Percentiles rank a stretch among this genome's conserved stretches.
Evolutionary conservation across 75 land plant species (phyloP).

Genomic region (Pseudotsuga menziesii): DNA sequence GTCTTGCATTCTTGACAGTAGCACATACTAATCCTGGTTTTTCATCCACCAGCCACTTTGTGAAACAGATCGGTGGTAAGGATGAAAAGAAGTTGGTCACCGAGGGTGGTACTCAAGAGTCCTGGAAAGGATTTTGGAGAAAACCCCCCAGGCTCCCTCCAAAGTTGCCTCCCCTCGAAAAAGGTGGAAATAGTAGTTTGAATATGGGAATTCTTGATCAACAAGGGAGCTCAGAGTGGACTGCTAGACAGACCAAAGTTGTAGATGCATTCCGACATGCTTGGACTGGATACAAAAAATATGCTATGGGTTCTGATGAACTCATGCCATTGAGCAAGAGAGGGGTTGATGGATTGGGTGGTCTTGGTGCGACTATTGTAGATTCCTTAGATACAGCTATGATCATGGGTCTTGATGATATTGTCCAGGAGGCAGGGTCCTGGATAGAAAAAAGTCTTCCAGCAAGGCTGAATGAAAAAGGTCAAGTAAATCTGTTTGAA

Average conservation of each 20-base stretch:
- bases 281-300: conserved; percentile 88
- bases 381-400: conserved; percentile 97
- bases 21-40: conserved; percentile 25
- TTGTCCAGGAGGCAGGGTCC: conserved; percentile 73
- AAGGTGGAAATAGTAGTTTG: conserved; percentile 11
- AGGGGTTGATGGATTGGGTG: conserved; percentile 88
- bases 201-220: conserved; percentile 7
- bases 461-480: conserved; percentile 59
- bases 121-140: conserved; percentile 27
- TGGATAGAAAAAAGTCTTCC: conserved; percentile 81
- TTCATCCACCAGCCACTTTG: conserved; percentile 14
- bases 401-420: conserved; percentile 85
- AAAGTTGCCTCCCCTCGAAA: conserved; percentile 36
- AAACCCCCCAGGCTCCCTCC: conserved; percentile 73
- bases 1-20: conserved; percentile 55
- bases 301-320: conserved; percentile 96
- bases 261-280: conserved; percentile 90
- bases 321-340: conserved; percentile 68
- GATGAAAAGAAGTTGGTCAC: conserved; percentile 3
- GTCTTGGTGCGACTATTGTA: conserved; percentile 91
- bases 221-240: conserved; percentile 38
- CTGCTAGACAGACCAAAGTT: conserved; percentile 62
- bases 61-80: conserved; percentile 13
- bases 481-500: conserved; percentile 97
- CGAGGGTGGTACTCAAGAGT: conserved; percentile 12